Conservation (phyloP, 495 filamentous ascomycete species). For the Penicillium parvum region DNA sequence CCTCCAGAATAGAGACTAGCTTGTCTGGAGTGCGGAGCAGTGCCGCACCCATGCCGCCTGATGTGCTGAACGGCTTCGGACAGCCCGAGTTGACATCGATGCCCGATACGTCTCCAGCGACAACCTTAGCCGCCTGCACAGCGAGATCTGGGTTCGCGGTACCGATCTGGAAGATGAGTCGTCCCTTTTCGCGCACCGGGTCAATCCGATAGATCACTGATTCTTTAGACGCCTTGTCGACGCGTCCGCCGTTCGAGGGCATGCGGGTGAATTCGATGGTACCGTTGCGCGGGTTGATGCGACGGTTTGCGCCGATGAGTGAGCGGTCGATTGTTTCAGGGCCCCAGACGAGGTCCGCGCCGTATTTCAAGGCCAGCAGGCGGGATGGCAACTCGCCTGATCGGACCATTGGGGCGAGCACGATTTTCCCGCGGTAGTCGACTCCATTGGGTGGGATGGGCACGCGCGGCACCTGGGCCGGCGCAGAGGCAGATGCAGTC, state of each 20-base stretch:
- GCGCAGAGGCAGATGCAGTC: slow-evolving; percentile 5
- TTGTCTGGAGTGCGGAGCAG: slow-evolving; percentile 77
- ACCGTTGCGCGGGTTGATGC: slow-evolving; percentile 64
- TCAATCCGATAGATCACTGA: slow-evolving; percentile 81
- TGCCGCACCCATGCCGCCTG: slow-evolving; percentile 91
- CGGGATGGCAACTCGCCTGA: slow-evolving; percentile 90
- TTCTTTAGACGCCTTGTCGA: slow-evolving; percentile 51
- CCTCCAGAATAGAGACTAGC: slow-evolving; percentile 73
- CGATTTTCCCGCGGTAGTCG: slow-evolving; percentile 88
- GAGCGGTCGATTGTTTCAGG: slow-evolving; percentile 91
- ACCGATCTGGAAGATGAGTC: slow-evolving; percentile 86
- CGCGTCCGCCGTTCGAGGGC: slow-evolving; percentile 59
- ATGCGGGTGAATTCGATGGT: slow-evolving; percentile 79
- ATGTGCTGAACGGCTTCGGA: slow-evolving; percentile 91
- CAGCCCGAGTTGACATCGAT: slow-evolving; percentile 98
- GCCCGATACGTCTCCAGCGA: slow-evolving; percentile 81
- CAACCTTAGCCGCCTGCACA: slow-evolving; percentile 74
- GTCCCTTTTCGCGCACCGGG: slow-evolving; percentile 63
- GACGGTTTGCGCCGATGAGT: slow-evolving; percentile 78
- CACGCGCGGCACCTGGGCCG: slow-evolving; percentile 45
- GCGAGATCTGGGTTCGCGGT: slow-evolving; percentile 76
- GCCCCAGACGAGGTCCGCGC: slow-evolving; percentile 95
- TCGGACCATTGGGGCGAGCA: slow-evolving; percentile 95
- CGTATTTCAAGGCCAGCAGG: slow-evolving; percentile 83
- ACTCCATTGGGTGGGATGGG: slow-evolving; percentile 84